Percentiles rank a stretch among this genome's conserved stretches.
phyloP scores from a whole-genome alignment of 2,329 filamentous ascomycete species.

The Microdochium trichocladiopsis region DNA sequence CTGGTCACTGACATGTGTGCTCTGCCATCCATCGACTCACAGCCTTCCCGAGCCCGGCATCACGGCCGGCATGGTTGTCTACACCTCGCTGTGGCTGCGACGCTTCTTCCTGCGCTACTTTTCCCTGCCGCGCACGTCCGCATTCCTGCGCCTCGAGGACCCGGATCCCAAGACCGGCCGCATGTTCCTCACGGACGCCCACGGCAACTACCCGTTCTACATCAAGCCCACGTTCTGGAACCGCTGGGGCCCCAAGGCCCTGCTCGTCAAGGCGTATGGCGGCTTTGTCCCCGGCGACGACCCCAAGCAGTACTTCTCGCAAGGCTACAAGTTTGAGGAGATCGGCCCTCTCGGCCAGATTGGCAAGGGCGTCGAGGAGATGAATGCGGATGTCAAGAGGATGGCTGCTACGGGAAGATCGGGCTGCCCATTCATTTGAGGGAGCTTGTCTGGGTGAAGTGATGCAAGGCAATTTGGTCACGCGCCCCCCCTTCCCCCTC shows the following conservation, averaged over 20 bases:
- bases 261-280: slow-evolving; percentile 35
- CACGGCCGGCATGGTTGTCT: slow-evolving; percentile 29
- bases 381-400: slow-evolving; percentile 28
- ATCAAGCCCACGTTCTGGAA: slow-evolving; percentile 50
- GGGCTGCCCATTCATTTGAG: slow-evolving; percentile 19
- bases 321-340: slow-evolving; percentile 50
- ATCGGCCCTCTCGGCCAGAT: slow-evolving; percentile 53
- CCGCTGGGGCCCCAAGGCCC: slow-evolving; percentile 53
- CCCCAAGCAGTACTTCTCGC: slow-evolving; percentile 29
- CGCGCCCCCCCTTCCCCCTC: too few species aligned
- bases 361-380: slow-evolving; percentile 43
- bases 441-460: too few species aligned
- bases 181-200: slow-evolving; percentile 37
- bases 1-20: too few species aligned
- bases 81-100: slow-evolving; percentile 41
- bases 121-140: slow-evolving; percentile 46
- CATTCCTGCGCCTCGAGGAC: slow-evolving; percentile 26
- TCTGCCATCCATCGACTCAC: too few species aligned
- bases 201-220: slow-evolving; percentile 61
- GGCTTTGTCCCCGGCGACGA: slow-evolving; percentile 37
- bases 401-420: slow-evolving; percentile 20
- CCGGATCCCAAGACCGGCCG: slow-evolving; percentile 46
- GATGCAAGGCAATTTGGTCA: too few species aligned
- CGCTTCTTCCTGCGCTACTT: slow-evolving; percentile 51
- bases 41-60: slow-evolving; percentile 37